Percentiles rank a stretch among this genome's conserved stretches.
phyloP scores from a whole-genome alignment of 108 stramenopile species.

The Stephanodiscus minutulus region DNA sequence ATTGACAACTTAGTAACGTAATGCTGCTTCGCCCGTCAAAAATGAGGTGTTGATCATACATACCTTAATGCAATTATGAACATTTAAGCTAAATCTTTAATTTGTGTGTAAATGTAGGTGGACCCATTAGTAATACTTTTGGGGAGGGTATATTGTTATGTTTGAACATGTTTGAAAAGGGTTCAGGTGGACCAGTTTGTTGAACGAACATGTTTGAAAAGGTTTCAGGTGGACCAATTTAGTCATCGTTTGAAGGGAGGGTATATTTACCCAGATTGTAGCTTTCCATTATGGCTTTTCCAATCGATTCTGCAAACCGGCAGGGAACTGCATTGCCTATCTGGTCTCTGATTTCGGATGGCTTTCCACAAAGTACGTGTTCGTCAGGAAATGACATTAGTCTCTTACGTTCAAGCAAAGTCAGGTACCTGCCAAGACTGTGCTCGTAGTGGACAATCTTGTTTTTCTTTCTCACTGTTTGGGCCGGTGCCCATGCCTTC shows the following conservation, averaged over 20 bases:
- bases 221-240: too few species aligned
- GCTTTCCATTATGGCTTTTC: slow-evolving; percentile 33
- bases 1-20: too few species aligned
- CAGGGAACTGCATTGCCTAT: slow-evolving; percentile 67
- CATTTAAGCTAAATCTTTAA: too few species aligned
- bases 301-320: slow-evolving; percentile 44
- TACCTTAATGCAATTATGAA: too few species aligned
- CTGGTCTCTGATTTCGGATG: slow-evolving; percentile 28
- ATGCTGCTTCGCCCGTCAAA: too few species aligned
- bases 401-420: slow-evolving; percentile 40
- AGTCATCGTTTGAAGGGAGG: background rate
- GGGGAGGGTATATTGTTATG: too few species aligned
- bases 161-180: too few species aligned
- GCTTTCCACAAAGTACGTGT: slow-evolving; percentile 40
- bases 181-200: too few species aligned
- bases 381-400: slow-evolving; percentile 51
- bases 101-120: too few species aligned
- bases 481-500: slow-evolving; percentile 26
- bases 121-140: too few species aligned
- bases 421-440: slow-evolving; percentile 19
- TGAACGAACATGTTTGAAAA: too few species aligned
- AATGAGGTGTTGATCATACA: too few species aligned
- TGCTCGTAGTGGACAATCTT: slow-evolving; percentile 48
- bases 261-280: slow-evolving; percentile 6
- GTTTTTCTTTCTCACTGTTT: slow-evolving; percentile 36